Evolutionary conservation across 1,284 basidiomycete species (phyloP), one percentile per base, ranked within the genome.

Genomic region (Trichosporon sp.): DNA sequence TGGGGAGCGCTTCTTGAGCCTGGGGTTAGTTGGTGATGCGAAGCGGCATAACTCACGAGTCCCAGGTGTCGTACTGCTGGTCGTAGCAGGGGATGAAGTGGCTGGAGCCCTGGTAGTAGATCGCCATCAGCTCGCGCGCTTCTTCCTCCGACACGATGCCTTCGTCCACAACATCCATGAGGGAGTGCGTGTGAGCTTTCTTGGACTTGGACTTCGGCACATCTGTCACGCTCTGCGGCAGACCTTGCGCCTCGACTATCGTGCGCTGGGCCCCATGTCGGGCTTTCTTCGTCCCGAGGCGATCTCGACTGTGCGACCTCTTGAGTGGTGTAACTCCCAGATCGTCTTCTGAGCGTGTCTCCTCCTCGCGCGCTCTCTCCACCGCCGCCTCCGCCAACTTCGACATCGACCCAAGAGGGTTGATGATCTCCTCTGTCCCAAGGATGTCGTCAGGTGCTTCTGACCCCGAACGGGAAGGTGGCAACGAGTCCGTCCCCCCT

Each of bases 21-120:
- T 79, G 61, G 1, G 11, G 38, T 59, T 21, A 43, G 37, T 37
- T 19, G 7, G 1, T n/a, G 12, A 10, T 1, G 1, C 7, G 21
- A 5, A 6, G 14, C 14, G 4, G 12, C 6, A 10, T 12, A 11
- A 76, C 80, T 76, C 67, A 81, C 78, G 79, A 78, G 31, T 94
- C 92, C 84, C 89, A 95, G 0, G 92, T 93, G 80, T 96, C 93
- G 21, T 88, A 85, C 51, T 85, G 87, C 3, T 86, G 88, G 82
- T 96, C 92, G 78, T 94, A 94, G 26, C 94, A 90, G 43, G 93
- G 91, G 80, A 95, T 84, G 82, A 95, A 96, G 40, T 93, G 94
- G 31, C 91, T 93, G 77, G 93, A 95, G 32, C 93, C 83, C 1
- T 90, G 87, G 82, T 92, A 96, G 82, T 92, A 95, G 38, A 94